Percentiles rank a stretch among this genome's conserved stretches.
Conservation (phyloP, 75 land plant genomes). For the Pinus albicaulis region DNA sequence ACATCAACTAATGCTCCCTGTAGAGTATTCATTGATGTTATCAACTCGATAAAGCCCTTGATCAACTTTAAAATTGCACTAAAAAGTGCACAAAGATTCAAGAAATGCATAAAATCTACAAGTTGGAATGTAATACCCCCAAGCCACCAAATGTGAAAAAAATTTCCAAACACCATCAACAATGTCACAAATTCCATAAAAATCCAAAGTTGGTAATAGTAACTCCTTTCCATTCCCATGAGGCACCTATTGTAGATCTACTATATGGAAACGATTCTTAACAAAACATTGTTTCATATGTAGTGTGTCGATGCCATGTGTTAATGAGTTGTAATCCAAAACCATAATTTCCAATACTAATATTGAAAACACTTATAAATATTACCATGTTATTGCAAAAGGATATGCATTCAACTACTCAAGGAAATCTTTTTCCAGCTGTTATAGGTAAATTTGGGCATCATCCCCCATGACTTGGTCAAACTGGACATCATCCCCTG, state of each 20-base stretch:
- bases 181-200: slow-evolving; percentile 76
- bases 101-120: slow-evolving; percentile 84
- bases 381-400: too few species aligned
- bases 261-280: slow-evolving; percentile 29
- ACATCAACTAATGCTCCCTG: slow-evolving; percentile 93
- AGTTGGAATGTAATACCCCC: slow-evolving; percentile 90
- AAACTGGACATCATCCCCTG: too few species aligned
- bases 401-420: too few species aligned
- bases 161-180: slow-evolving; percentile 83
- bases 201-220: slow-evolving; percentile 76
- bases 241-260: slow-evolving; percentile 69
- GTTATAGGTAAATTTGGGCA: too few species aligned
- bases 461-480: too few species aligned
- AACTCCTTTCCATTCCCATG: slow-evolving; percentile 77
- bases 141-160: slow-evolving; percentile 87
- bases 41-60: slow-evolving; percentile 77
- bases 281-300: slow-evolving; percentile 29
- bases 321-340: slow-evolving; percentile 91
- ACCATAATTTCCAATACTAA: slow-evolving; percentile 59
- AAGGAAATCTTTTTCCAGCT: neutral
- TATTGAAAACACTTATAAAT: too few species aligned
- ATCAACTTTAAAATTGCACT: slow-evolving; percentile 76
- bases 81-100: slow-evolving; percentile 81
- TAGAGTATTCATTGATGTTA: slow-evolving; percentile 67
- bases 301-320: slow-evolving; percentile 58